Conservation (phyloP, 805 yeast genomes). For the Wickerhamiella brachini region DNA sequence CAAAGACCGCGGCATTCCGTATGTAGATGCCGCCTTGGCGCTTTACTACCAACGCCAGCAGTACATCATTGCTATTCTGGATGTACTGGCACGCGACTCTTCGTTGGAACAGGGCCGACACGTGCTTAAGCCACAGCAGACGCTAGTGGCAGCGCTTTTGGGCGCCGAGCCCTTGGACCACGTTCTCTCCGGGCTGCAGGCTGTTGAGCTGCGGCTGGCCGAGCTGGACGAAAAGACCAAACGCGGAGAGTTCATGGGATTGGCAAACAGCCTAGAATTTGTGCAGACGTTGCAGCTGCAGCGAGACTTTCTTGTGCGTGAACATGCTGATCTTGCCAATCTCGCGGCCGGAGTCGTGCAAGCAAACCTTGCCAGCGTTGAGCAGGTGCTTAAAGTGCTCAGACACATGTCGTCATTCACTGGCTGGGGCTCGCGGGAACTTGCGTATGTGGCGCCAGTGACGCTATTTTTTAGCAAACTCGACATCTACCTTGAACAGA, state of each 20-base stretch:
- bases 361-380: conserved; percentile 24
- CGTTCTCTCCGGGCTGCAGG: conserved; percentile 41
- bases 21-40: conserved; percentile 39
- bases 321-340: conserved; percentile 60
- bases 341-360: conserved; percentile 36
- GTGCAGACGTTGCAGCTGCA: conserved; percentile 40
- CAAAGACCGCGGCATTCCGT: conserved; percentile 26
- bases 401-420: conserved; percentile 35
- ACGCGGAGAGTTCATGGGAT: conserved; percentile 39
- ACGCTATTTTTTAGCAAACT: conserved; percentile 9
- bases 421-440: conserved; percentile 44
- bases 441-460: conserved; percentile 50
- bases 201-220: conserved; percentile 42
- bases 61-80: conserved; percentile 43
- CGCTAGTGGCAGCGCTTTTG: not conserved
- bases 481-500: not conserved
- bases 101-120: conserved; percentile 17
- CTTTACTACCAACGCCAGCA: conserved; percentile 56
- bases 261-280: conserved; percentile 30
- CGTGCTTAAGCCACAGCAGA: not conserved
- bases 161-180: conserved; percentile 26
- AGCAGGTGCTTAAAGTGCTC: conserved; percentile 30
- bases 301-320: conserved; percentile 45
- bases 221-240: conserved; percentile 37
- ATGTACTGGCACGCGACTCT: conserved; percentile 10